A percentile compares a stretch with the other conserved stretches of the same genome.
Conservation (phyloP, 1,139 yeast genomes). For the Kurtzmaniella natalensis region DNA sequence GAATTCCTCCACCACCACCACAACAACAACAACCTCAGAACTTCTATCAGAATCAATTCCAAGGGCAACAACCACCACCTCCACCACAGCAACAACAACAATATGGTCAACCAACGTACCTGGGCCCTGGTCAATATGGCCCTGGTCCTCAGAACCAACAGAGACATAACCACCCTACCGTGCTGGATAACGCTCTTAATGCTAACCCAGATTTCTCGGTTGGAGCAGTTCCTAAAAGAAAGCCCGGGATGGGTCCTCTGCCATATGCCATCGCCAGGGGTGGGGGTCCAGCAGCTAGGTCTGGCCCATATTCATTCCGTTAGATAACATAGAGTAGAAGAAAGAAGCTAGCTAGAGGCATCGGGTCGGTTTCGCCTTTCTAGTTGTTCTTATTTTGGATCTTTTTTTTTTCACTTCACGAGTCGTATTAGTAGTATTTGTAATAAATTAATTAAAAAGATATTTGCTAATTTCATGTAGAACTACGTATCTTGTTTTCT, state of each 20-base stretch:
- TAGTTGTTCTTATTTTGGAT: too few relatives aligned
- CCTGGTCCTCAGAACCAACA: constrained; percentile 8
- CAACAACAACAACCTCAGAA: neutral
- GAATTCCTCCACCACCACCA: constrained; percentile 10
- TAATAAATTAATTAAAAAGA: too few relatives aligned
- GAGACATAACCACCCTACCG: constrained; percentile 23
- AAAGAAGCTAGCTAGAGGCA: too few relatives aligned
- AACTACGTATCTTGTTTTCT: too few relatives aligned
- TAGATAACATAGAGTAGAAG: too few relatives aligned
- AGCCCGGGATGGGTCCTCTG: constrained; percentile 6
- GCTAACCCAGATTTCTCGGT: constrained; percentile 52
- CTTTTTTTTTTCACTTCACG: neutral
- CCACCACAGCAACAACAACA: constrained; percentile 8
- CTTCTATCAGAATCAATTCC: neutral
- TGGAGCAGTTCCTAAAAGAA: constrained; percentile 19
- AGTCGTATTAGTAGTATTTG: constrained; percentile 1
- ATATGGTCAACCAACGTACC: constrained; percentile 7
- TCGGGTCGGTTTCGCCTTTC: too few relatives aligned
- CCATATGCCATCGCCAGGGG: constrained; percentile 2
- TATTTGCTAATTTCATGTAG: too few relatives aligned
- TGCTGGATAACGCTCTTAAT: constrained; percentile 46
- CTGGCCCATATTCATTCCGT: constrained; percentile 1
- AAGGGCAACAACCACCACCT: constrained; percentile 9
- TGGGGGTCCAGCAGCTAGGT: neutral
- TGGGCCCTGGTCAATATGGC: constrained; percentile 1